Evolutionary conservation across 2,329 filamentous ascomycete species (phyloP).

Genomic region (Ophiostoma montium): DNA sequence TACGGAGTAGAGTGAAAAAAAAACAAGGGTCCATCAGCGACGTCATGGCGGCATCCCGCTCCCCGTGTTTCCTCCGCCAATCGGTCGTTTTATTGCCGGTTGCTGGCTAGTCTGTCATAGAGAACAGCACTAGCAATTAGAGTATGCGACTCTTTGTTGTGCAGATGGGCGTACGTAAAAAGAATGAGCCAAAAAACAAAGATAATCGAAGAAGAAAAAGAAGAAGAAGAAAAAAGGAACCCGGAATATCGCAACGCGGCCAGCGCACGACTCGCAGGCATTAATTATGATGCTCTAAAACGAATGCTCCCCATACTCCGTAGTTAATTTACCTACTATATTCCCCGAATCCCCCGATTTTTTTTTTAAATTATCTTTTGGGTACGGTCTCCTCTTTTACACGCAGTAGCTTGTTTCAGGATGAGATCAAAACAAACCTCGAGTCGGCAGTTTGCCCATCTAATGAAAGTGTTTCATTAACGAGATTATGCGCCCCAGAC

Average conservation of each 20-base stretch:
- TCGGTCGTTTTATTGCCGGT: too few relatives aligned
- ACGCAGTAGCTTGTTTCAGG: slow-evolving; percentile 2
- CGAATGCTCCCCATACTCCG: too few relatives aligned
- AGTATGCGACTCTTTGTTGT: too few relatives aligned
- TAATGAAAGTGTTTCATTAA: neutral
- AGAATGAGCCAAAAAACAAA: too few relatives aligned
- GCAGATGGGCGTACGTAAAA: too few relatives aligned
- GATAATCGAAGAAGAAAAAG: too few relatives aligned
- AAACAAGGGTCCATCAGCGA: neutral
- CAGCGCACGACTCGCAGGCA: too few relatives aligned
- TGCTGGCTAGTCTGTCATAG: too few relatives aligned
- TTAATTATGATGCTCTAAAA: too few relatives aligned
- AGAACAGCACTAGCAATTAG: too few relatives aligned
- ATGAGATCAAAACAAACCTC: neutral
- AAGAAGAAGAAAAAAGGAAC: too few relatives aligned
- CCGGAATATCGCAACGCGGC: too few relatives aligned
- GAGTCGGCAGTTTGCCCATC: neutral
- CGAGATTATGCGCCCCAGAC: neutral
- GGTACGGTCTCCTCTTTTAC: neutral
- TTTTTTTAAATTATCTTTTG: neutral
- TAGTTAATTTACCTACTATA: neutral
- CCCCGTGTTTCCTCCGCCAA: neutral
- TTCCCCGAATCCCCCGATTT: neutral
- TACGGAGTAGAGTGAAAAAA: neutral
- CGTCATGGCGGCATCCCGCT: neutral